These are phyloP conservation scores for Eleusine indica DNA, from an alignment of 176 grass and related monocot genomes.

Conservation along the genomic window DNA sequence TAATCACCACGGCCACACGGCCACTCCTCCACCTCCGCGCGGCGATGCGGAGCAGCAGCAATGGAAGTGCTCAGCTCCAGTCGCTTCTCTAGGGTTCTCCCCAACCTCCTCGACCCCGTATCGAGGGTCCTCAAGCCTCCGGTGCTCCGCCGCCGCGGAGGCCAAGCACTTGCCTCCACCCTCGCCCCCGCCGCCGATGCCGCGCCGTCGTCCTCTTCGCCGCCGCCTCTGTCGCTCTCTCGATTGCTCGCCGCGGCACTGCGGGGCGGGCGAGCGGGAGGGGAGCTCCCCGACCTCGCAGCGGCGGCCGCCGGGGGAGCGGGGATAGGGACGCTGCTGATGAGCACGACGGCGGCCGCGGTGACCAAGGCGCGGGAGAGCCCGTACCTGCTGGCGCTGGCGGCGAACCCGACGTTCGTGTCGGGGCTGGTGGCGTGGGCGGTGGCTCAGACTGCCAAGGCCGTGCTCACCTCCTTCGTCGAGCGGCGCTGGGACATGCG, in stretches of 20 bases:
- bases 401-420: constrained; percentile 88
- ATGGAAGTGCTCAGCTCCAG: constrained; percentile 76
- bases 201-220: constrained; percentile 4
- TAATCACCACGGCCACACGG: constrained; percentile 28
- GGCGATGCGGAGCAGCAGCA: constrained; percentile 72
- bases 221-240: not conserved
- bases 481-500: constrained; percentile 82
- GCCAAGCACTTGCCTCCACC: constrained; percentile 4
- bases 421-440: constrained; percentile 86
- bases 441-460: constrained; percentile 77
- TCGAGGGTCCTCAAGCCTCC: not conserved
- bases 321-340: constrained; percentile 78
- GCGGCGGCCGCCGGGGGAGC: constrained; percentile 35
- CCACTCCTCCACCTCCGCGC: constrained; percentile 14
- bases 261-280: constrained; percentile 44
- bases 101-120: constrained; percentile 13
- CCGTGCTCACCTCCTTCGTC: constrained; percentile 78
- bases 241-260: constrained; percentile 42
- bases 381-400: constrained; percentile 69
- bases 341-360: constrained; percentile 90
- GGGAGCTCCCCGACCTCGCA: constrained; percentile 50
- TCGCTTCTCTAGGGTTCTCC: constrained; percentile 56
- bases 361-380: constrained; percentile 76
- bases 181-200: constrained; percentile 28
- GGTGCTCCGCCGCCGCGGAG: constrained; percentile 17